Evolutionary conservation across 2,329 filamentous ascomycete genomes (phyloP), one percentile per base, ranked within the genome.

Genomic region (Phialocephala sp.): DNA sequence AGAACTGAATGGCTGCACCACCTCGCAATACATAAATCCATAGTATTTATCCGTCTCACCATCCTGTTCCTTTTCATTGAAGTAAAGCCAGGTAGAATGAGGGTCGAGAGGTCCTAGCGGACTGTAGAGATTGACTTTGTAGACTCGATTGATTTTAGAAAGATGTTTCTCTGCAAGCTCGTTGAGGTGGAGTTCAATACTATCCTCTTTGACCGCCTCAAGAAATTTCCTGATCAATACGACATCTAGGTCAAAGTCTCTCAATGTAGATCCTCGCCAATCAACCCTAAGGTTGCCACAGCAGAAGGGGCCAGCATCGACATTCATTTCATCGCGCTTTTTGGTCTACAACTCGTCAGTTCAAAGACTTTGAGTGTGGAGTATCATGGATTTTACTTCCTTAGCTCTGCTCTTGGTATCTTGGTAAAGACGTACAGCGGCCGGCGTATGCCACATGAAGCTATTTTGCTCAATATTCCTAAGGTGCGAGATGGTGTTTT

Each of bases 81-180:
- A 24, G 18, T 32, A 50, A 24, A 54, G 22, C 50, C 50, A 54
- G 24, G 50, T 54, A 6, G 50, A 54, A 4, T 54, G 50, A n/a
- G 43, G 18, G 9, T 47, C 20, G 43, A 47, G n/a, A 47, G 43
- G 43, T 14, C 24, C 50, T 3, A 27, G 50, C 15, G 12, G 24
- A 15, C 50, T 22, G 24, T 18, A 35, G 6, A 54, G 15, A 35
- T 54, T 54, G 24, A 54, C 50, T 35, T 32, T 54, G 50, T 35
- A 54, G 11, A 54, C 24, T 54, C 24, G 11, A 11, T 54, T 27
- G 2, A 54, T 27, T 12, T 27, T 15, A 6, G 9, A 9, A 5
- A 54, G 22, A 2, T 27, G 9, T 15, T 18, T 18, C 8, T 54
- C 12, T 4, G 50, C 15, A 9, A 47, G 8, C 8, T 32, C 24